Base-by-base conservation (phyloP, 2,329 filamentous ascomycete species). In the Teratosphaeria epicoccoides region DNA sequence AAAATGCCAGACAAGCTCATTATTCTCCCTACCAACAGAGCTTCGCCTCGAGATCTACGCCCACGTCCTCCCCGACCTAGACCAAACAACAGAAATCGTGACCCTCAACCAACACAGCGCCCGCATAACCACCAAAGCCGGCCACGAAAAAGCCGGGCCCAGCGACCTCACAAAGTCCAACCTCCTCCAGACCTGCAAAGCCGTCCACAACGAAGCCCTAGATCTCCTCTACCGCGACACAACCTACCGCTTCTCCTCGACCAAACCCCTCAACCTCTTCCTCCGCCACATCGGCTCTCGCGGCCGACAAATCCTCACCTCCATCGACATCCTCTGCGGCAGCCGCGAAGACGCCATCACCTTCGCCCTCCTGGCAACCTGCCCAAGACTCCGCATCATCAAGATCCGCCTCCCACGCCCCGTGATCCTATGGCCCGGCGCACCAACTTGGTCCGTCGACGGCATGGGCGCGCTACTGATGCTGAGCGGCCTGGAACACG, bases 31-130 rank as follows among this genome's bases (percentile, higher is more conserved):
- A 1, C 76, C 84, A 23, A 72, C 73, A 2, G 82, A 85, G 59
- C 71, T 86, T 4, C 75, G 76, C 24, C 77, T 84, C 47, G 74
- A 84, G 61, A 77, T 85, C 26, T 78, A 74, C 63, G 56, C 59
- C 25, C 59, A 63, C 25, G 64, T 74, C 24, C 64, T 76, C 14
- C 60, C 63, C 6, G 33, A 40, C 14, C 37, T 63, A 29, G 54
- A 54, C 25, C 24, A 59, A 17, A 53, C 50, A 37, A 65, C 52
- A 9, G 54, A 56, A 5, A 64, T 66, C 23, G 53, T 60, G 9
- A 52, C 56, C 6, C 52, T 60, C 4, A 55, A 62, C 47, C 53
- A 55, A 17, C 61, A 63, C 48, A 61, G 60, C 2, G 52, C 61
- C 10, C 63, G 60, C 28, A 50, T 65, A 7, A 54, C 61, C 5